Evolutionary conservation across 2,329 filamentous ascomycete species (phyloP), one percentile per base, ranked within the genome.

Genomic region (Peltaster fructicola): DNA sequence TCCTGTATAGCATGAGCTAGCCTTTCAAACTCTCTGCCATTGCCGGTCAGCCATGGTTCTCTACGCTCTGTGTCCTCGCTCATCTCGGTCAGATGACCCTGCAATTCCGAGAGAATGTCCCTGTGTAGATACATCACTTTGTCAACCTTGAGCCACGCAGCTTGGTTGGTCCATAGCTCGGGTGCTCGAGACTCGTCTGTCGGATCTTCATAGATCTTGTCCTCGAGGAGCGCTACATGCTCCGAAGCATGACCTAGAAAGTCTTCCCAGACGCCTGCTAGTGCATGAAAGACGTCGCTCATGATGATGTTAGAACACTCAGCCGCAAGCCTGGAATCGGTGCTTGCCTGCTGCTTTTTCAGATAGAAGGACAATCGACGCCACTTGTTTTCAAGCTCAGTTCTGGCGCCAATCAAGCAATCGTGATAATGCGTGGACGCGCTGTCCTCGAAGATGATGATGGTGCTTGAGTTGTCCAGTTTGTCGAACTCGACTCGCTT

Each of bases 371-470:
- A 57, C 5, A 65, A 40, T 4, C 61, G 47, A 6, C 60, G 51
- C 61, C 62, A 65, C n/a, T 55, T 49, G n/a, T 50, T 50, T 38
- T 65, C 62, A 23, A 59, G 53, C 29, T 62, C 54, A 21, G 58
- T 51, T 8, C 61, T 49, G 3, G 61, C 59, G 3, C 55, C 47
- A 11, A 65, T 54, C 7, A 65, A 33, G 1, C 60, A 65, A 33
- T 65, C 57, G 17, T 57, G 49, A 14, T 59, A 53, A 7, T 48
- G 50, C 10, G 51, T 48, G 2, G 56, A 56, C 14, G 59, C 52
- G 0, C 58, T 58, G 23, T 58, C 55, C 31, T 65, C 61, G 30
- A 66, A 64, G 14, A 66, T 44, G 26, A 66, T 61, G 27, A 65
- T 57, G 0, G 58, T 59, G 30, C 52, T 57, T 11, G 52, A 52